Percentiles rank a stretch among this genome's conserved stretches.
These are phyloP conservation scores for Aspergillus panamensis DNA, from an alignment of 495 filamentous ascomycete species.

Conservation along the genomic window DNA sequence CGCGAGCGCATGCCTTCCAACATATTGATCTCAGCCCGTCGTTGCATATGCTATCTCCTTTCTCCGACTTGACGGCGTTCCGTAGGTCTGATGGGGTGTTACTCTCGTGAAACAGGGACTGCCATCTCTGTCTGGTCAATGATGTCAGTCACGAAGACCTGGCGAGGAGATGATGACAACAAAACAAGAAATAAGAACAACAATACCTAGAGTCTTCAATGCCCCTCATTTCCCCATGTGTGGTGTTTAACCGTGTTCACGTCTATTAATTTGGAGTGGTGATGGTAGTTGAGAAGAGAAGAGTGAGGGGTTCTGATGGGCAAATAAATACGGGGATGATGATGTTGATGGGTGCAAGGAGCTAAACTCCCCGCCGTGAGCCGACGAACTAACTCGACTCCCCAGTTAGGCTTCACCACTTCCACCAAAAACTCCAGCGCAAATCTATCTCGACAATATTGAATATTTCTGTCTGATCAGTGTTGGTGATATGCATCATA, in stretches of 20 bases:
- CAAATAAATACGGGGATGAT: slow-evolving; percentile 9
- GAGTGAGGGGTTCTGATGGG: slow-evolving; percentile 17
- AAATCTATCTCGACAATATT: too few relatives aligned
- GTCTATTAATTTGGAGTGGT: slow-evolving; percentile 15
- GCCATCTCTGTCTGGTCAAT: slow-evolving; percentile 56
- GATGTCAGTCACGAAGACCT: slow-evolving; percentile 9
- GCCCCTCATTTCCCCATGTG: slow-evolving; percentile 54
- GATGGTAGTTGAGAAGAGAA: slow-evolving; percentile 7
- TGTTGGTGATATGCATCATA: too few relatives aligned
- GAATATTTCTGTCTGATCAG: too few relatives aligned
- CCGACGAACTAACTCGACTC: too few relatives aligned
- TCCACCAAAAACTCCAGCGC: too few relatives aligned
- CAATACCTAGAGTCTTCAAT: slow-evolving; percentile 60
- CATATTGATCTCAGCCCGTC: slow-evolving; percentile 80
- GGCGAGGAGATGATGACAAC: neutral
- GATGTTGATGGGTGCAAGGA: too few relatives aligned
- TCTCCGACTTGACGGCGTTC: slow-evolving; percentile 56
- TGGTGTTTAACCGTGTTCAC: slow-evolving; percentile 13
- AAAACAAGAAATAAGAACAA: neutral
- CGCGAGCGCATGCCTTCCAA: slow-evolving; percentile 70
- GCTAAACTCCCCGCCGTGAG: too few relatives aligned
- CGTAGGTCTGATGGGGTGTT: slow-evolving; percentile 61
- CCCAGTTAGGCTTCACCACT: too few relatives aligned
- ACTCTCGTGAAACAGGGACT: slow-evolving; percentile 58
- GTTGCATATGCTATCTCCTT: slow-evolving; percentile 57